These are phyloP conservation scores for Acarospora socialis DNA, from an alignment of 2,329 filamentous ascomycete species.

Conservation along the genomic window DNA sequence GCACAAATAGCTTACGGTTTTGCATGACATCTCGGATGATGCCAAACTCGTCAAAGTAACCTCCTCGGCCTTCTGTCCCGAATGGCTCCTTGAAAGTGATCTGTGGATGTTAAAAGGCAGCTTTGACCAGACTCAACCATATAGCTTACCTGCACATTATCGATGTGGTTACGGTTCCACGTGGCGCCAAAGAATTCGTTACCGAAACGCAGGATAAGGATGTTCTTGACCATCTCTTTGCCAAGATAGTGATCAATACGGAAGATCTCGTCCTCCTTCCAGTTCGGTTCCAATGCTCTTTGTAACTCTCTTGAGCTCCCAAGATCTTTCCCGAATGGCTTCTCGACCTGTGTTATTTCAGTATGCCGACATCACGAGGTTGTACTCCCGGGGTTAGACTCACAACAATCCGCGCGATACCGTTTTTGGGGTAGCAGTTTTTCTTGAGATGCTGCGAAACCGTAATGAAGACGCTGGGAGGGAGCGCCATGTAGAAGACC, in stretches of 20 bases:
- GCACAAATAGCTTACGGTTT: constrained; percentile 64
- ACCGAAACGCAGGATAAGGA: constrained; percentile 91
- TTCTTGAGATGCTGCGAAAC: constrained; percentile 95
- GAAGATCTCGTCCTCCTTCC: constrained; percentile 98
- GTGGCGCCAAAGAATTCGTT: constrained; percentile 98
- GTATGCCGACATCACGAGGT: too few species aligned
- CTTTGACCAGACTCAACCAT: not conserved
- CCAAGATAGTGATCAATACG: constrained; percentile 98
- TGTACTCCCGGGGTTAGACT: too few species aligned
- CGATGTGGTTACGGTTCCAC: constrained; percentile 98
- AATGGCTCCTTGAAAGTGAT: constrained; percentile 99
- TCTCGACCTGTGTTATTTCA: constrained; percentile 84
- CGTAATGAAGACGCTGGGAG: constrained; percentile 93
- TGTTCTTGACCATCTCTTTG: constrained; percentile 99
- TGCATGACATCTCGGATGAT: constrained; percentile 99
- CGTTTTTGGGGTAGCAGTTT: constrained; percentile 86
- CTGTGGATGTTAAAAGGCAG: constrained; percentile 1
- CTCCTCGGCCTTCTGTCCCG: constrained; percentile 90
- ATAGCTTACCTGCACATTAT: constrained; percentile 74
- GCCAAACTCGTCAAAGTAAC: constrained; percentile 98
- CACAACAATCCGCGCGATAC: constrained; percentile 89
- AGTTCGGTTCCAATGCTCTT: constrained; percentile 88
- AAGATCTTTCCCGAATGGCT: constrained; percentile 96
- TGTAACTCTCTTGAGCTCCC: constrained; percentile 88
- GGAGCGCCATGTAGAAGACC: constrained; percentile 98